phyloP scores from a whole-genome alignment of 257 asterid genomes.

The Przewalskia tangutica region DNA sequence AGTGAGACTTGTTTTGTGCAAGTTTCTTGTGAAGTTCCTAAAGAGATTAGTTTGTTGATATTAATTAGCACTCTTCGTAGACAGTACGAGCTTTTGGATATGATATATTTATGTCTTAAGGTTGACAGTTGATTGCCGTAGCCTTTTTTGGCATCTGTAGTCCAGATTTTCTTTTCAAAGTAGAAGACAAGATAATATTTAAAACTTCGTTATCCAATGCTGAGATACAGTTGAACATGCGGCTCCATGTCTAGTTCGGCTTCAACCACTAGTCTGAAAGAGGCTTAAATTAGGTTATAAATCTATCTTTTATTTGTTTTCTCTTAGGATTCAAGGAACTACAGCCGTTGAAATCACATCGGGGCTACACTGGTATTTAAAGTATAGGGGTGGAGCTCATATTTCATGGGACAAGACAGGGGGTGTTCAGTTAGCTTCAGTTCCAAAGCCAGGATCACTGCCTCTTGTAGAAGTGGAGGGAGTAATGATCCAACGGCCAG shows the following conservation, averaged over 20 bases:
- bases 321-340: slow-evolving; percentile 76
- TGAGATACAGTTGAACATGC: neutral
- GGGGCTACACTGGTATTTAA: slow-evolving; percentile 92
- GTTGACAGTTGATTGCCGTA: neutral
- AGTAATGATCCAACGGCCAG: slow-evolving; percentile 61
- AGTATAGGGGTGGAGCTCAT: slow-evolving; percentile 90
- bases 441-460: slow-evolving; percentile 75
- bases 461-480: slow-evolving; percentile 56
- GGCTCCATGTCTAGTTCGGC: neutral
- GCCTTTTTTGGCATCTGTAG: neutral
- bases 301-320: neutral
- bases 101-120: neutral
- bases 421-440: slow-evolving; percentile 69
- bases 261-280: neutral
- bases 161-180: neutral
- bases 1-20: neutral
- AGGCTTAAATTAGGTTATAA: slow-evolving; percentile 2
- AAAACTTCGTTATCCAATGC: neutral
- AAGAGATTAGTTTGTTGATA: neutral
- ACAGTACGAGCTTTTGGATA: neutral
- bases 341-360: slow-evolving; percentile 77
- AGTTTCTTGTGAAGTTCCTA: neutral
- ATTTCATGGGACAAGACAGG: slow-evolving; percentile 98
- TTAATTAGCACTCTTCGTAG: neutral
- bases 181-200: neutral